Conservation (phyloP, 1,284 basidiomycete species). For the Apiotrichum gamsii region DNA sequence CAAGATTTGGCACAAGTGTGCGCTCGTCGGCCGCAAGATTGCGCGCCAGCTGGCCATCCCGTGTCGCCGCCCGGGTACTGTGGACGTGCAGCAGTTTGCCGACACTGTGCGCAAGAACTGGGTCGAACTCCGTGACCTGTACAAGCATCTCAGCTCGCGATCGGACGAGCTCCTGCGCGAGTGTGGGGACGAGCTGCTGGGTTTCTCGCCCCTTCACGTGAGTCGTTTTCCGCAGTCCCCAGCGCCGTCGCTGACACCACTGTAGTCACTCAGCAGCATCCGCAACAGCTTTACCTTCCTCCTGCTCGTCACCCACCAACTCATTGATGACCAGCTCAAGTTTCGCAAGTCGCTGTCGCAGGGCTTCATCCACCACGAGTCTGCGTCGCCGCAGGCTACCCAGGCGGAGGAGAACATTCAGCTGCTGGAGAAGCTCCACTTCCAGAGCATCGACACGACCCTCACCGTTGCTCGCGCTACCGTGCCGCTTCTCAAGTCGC, state of each 20-base stretch:
- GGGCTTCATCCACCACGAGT: constrained; percentile 15
- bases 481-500: constrained; percentile 9
- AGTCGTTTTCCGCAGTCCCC: no score
- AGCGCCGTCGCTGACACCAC: neutral
- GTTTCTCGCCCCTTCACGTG: constrained; percentile 36
- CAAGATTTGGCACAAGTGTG: constrained; percentile 17
- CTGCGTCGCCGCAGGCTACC: neutral
- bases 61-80: constrained; percentile 17
- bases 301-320: constrained; percentile 28
- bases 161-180: constrained; percentile 9
- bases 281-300: constrained; percentile 24
- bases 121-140: constrained; percentile 2
- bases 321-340: constrained; percentile 21
- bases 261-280: constrained; percentile 18
- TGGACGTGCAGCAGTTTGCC: constrained; percentile 24
- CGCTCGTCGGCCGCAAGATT: constrained; percentile 17
- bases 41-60: constrained; percentile 21
- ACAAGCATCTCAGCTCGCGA: constrained; percentile 12
- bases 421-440: constrained; percentile 21
- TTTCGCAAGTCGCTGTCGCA: constrained; percentile 23
- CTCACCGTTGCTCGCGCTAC: constrained; percentile 18
- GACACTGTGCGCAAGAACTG: constrained; percentile 2
- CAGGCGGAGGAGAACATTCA: neutral
- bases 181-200: constrained; percentile 17
- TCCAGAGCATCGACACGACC: constrained; percentile 28